Evolutionary conservation across 2,329 filamentous ascomycete species (phyloP).

Genomic region (Hirsutella minnesotensis): DNA sequence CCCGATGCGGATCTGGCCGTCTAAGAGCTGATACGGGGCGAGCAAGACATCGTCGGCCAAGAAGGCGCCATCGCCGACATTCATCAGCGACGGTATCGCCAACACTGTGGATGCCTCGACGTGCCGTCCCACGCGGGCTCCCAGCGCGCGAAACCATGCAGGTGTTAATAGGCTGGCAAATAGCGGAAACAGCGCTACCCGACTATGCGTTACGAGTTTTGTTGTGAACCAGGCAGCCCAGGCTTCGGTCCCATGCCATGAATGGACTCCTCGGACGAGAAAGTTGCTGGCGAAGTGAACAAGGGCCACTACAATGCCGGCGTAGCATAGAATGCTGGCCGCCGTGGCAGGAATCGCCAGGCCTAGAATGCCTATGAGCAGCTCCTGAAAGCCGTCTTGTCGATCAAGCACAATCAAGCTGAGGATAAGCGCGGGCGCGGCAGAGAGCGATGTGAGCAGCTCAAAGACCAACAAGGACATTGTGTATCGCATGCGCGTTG

Average conservation of each 20-base stretch:
- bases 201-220: conserved; percentile 6
- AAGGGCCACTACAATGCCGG: neutral
- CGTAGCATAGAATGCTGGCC: neutral
- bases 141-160: conserved; percentile 8
- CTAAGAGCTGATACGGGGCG: conserved; percentile 7
- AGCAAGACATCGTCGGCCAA: conserved; percentile 10
- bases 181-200: conserved; percentile 7
- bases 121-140: conserved; percentile 8
- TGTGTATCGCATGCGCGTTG: conserved; percentile 5
- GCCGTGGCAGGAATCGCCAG: neutral
- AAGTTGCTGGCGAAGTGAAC: neutral
- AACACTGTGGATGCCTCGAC: conserved; percentile 10
- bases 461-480: conserved; percentile 6
- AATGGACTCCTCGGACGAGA: conserved; percentile 8
- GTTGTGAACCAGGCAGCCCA: conserved; percentile 11
- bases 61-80: conserved; percentile 9
- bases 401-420: conserved; percentile 6
- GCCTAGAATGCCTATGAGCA: neutral
- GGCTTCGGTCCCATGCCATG: conserved; percentile 9
- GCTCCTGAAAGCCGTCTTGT: neutral
- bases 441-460: conserved; percentile 4
- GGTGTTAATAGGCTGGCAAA: conserved; percentile 12
- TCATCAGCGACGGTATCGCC: conserved; percentile 8
- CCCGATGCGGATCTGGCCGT: neutral
- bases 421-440: conserved; percentile 5